Evolutionary conservation across 176 grass and related monocot genomes (phyloP), one percentile per base, ranked within the genome.

Genomic region (Tillandsia leiboldiana): DNA sequence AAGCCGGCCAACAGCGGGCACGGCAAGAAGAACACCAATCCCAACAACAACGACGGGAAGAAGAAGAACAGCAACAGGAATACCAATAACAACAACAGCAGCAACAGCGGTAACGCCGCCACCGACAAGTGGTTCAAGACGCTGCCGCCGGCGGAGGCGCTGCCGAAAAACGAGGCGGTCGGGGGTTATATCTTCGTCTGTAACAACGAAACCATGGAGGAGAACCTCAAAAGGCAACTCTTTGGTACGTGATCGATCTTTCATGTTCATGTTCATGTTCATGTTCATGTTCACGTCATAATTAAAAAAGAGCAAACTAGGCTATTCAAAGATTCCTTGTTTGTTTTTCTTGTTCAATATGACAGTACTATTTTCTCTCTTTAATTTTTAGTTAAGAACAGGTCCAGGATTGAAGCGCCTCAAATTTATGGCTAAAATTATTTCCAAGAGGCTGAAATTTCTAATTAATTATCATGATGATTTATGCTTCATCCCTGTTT

Each of bases 161-260:
- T 99, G 54, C 94, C 94, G 0, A 24, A 84, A 68, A 79, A 85
- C 68, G 84, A 93, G 77, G 82, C 86, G 9, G 82, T 99, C 64
- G 94, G 94, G 8, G 94, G 94, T 1, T 99, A 99, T 64, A 99
- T 99, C 76, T 99, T 99, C 61, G 94, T 99, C 79, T 99, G 94
- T 68, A 99, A 99, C 81, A 99, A 99, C 77, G 94, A 99, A 65
- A 99, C 94, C 79, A 93, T 99, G 94, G 89, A 92, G 69, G 94
- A 99, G 80, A 99, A 99, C 74, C 94, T 99, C 77, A 74, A 72
- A 42, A 81, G 89, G 66, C 79, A 99, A 75, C 89, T 99, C 53
- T 99, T 99, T 78, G 94, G 94, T 99, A 84, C 15, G 70, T 14
- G 22, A 47, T 12, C 1, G 18, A 1, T 50, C 62, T n/a, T n/a